Percentiles rank a stretch among this genome's conserved stretches.
These are phyloP conservation scores for Kodamaea suecica DNA, from an alignment of 1,139 yeast genomes.

Conservation along the genomic window DNA sequence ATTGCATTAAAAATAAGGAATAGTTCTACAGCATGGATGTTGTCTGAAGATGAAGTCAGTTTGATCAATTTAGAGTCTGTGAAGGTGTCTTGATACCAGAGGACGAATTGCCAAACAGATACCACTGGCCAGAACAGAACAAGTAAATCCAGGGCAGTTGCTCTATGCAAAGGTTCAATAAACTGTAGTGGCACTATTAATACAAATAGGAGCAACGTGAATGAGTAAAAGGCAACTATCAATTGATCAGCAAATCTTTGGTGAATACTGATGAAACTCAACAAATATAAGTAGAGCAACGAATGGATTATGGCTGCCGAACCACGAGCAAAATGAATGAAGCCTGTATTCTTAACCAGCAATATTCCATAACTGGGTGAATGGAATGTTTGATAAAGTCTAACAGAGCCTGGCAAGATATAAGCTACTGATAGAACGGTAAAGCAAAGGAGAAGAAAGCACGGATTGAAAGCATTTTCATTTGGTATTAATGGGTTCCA, in stretches of 20 bases:
- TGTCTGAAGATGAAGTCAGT: conserved; percentile 12
- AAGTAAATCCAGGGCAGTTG: conserved; percentile 34
- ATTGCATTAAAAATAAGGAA: conserved; percentile 20
- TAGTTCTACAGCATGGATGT: conserved; percentile 17
- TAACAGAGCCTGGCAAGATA: conserved; percentile 24
- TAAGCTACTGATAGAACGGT: conserved; percentile 15
- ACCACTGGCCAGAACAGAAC: conserved; percentile 44
- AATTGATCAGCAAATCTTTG: conserved; percentile 24
- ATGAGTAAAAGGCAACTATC: conserved; percentile 20
- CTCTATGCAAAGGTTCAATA: conserved; percentile 31
- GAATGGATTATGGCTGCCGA: conserved; percentile 27
- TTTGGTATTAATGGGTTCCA: conserved; percentile 20
- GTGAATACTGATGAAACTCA: conserved; percentile 19
- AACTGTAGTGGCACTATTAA: conserved; percentile 41
- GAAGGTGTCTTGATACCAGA: conserved; percentile 30
- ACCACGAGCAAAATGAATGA: conserved; percentile 28
- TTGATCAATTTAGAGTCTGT: conserved; percentile 26
- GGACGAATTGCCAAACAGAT: conserved; percentile 18
- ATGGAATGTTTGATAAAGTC: conserved; percentile 18
- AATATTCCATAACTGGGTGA: conserved; percentile 19
- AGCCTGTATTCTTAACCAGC: conserved; percentile 29
- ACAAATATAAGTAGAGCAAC: conserved; percentile 19
- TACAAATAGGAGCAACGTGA: conserved; percentile 14
- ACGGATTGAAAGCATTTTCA: conserved; percentile 56
- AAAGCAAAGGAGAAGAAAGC: conserved; percentile 32